Base-by-base conservation (phyloP, 2,329 filamentous ascomycete genomes). In the Fusarium udum region DNA sequence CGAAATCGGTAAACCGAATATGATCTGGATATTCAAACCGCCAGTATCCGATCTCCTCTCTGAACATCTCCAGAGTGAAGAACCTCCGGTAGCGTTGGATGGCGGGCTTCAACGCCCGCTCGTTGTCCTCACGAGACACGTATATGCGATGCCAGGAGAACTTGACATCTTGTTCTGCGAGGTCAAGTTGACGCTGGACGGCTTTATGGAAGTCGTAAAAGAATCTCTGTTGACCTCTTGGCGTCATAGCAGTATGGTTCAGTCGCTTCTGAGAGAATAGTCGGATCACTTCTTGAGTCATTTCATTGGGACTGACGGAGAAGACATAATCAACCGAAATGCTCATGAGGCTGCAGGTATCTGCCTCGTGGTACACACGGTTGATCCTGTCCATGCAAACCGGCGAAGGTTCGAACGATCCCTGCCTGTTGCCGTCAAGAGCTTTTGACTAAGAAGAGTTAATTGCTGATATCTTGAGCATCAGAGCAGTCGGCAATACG, bases 81-180 rank as follows among this genome's bases (percentile, higher is more conserved):
- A 71, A 66, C 32, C 57, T 71, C 22, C 43, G 51, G 34, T 72
- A 77, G 36, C 73, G 64, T 24, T 66, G 52, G 32, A 75, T 63
- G n/a, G 64, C 42, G 14, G 46, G 26, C 22, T 34, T 34, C 24
- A 75, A 46, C 16, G 56, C 67, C 18, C 31, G 49, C 31, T 67
- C 63, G 15, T 61, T 61, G 9, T 51, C 46, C 11, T 22, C 16
- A 22, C 22, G 26, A 10, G 48, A 43, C 14, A 14, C 34, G 32
- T 66, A 64, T 61, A 76, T 69, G 4, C 64, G 73, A 51, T 77
- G 74, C 73, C 64, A 75, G 3, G 74, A 77, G 52, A 67, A 71
- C 4, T 62, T 34, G 15, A 71, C 28, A 14, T 71, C n/a, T 22
- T 24, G 40, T 9, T 53, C 58, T 18, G 61, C 69, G n/a, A 76